Evolutionary conservation across 352 stramenopile genomes (phyloP), one percentile per base, ranked within the genome.

Genomic region (Globisporangium mamillatum): DNA sequence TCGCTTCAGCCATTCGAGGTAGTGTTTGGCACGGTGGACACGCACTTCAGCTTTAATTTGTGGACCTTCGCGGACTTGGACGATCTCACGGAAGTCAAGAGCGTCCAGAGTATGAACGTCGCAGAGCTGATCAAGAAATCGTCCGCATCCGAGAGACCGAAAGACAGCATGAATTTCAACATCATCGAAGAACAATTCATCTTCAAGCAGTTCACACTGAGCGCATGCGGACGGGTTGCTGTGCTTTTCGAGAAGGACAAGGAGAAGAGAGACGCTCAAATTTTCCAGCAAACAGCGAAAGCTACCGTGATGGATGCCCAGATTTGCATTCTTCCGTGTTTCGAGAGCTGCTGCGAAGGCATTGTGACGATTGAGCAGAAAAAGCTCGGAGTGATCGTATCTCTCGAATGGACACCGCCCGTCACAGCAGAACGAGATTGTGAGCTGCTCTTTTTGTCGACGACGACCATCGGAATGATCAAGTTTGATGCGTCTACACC

Each of bases 1-100:
- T 76, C 75, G 6, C 65, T 92, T 9, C 69, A 86, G 63, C 61
- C 36, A 25, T 92, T 82, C 68, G 75, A 86, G 14, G 68, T 88
- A 0, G 64, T 74, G 24, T 77, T 91, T 66, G 75, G 71, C 6
- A 82, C 71, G 44, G 77, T 91, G 44, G 78, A 88, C 48, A 36
- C 52, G 7, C 66, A 79, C 1, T 75, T 70, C 32, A 66, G 61
- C 25, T 55, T 93, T 32, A 75, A 70, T 1, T 7, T 93, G 20
- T 93, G 85, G 85, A 77, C 73, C 1, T 88, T 93, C 64, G 20
- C 59, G n/a, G 81, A 91, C 53, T 70, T 85, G 24, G 79, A 86
- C 34, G 78, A 89, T 18, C 76, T 89, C 29, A 61, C 71, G 0
- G 62, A 69, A n/a, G 38, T 90, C 8, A 75, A 74, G 44, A 63